phyloP scores from a whole-genome alignment of 2,329 filamentous ascomycete species.

The Colletotrichum tropicicola region DNA sequence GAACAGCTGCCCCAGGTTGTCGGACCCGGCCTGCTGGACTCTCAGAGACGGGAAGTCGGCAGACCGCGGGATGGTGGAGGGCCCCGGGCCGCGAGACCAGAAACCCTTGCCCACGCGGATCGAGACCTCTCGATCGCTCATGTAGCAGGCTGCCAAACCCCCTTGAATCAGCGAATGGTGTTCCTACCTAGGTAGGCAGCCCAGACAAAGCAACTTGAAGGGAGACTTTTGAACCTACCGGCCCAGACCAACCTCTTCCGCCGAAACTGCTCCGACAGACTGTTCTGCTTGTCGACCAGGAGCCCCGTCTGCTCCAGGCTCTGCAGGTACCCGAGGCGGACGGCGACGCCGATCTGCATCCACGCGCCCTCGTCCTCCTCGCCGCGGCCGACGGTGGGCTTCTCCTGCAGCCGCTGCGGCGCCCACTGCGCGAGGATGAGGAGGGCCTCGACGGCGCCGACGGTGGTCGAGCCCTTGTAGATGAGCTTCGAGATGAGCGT shows the following conservation, averaged over 20 bases:
- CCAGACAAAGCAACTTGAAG: constrained; percentile 25
- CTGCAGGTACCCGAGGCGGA: constrained; percentile 76
- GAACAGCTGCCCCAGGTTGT: constrained; percentile 75
- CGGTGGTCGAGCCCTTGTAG: constrained; percentile 71
- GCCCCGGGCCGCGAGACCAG: constrained; percentile 77
- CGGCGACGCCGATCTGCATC: constrained; percentile 79
- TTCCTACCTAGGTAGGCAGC: no score
- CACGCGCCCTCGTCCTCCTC: constrained; percentile 80
- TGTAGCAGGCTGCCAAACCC: constrained; percentile 65
- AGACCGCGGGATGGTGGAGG: constrained; percentile 69
- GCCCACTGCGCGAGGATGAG: constrained; percentile 79
- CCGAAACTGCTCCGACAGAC: constrained; percentile 63
- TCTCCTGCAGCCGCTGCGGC: constrained; percentile 69
- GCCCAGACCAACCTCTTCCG: constrained; percentile 76
- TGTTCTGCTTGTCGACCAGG: constrained; percentile 61
- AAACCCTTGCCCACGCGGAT: constrained; percentile 78
- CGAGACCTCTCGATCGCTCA: constrained; percentile 74
- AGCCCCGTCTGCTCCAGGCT: constrained; percentile 76
- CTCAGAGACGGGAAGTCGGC: constrained; percentile 75
- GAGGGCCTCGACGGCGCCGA: constrained; percentile 76
- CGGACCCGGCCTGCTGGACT: constrained; percentile 64
- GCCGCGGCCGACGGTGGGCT: constrained; percentile 72
- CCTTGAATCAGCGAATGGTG: no score
- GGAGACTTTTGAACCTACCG: constrained; percentile 46
- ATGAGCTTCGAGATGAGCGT: constrained; percentile 72